Evolutionary conservation across 1,284 basidiomycete genomes (phyloP), one percentile per base, ranked within the genome.

Genomic region (Melampsora americana): DNA sequence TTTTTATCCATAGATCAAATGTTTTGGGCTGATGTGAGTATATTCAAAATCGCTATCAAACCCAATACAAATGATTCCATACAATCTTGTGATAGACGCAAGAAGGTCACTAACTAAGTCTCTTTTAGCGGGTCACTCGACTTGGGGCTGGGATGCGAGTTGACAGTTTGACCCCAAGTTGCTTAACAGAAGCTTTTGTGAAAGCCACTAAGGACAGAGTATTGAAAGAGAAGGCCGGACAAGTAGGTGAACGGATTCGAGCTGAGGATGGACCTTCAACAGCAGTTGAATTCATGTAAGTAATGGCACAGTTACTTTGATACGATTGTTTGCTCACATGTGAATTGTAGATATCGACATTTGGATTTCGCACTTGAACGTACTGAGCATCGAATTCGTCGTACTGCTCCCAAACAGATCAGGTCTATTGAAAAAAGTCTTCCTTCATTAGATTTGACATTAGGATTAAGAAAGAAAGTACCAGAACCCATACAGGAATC

Each of bases 81-180:
- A 3, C 1, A 44, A 7, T 18, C 26, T 28, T 18, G 7, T 18
- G 26, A 46, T 20, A 20, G 18, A 74, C n/a, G 26, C 14, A 68
- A 44, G 35, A 1, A 1, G 9, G 50, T 18, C 14, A 50, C 39
- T 60, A 2, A 32, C 6, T 44, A 35, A 28, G 46, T 5, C 35
- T 70, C 11, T n/a, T 62, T 60, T 32, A 77, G 71, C 81, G 82
- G 68, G 79, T 82, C 42, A 81, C 30, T 92, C 97, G 83, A 92
- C 91, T 6, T 86, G 98, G 56, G 93, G 94, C 59, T 89, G 95
- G 95, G 39, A 87, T 89, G 50, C 69, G 77, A 2, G 79, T 82
- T 28, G 88, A 91, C 78, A 92, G 93, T 82, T 85, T 98, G 69
- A 93, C 91, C 18, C 88, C 89, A 4, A 88, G 92, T 14, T 85